Evolutionary conservation across 495 filamentous ascomycete genomes (phyloP).

Genomic region (Podospora comata): DNA sequence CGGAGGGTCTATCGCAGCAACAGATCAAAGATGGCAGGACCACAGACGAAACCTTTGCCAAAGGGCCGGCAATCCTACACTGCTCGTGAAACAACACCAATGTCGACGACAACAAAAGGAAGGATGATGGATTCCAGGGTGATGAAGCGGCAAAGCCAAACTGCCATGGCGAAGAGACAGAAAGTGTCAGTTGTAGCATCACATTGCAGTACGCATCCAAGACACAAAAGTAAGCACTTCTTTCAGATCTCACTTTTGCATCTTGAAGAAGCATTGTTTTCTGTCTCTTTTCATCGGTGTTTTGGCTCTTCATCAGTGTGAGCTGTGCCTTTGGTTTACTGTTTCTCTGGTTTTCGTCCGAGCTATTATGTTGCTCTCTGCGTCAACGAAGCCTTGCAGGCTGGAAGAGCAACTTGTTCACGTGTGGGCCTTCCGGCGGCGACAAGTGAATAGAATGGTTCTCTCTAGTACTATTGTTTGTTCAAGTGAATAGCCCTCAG

Average conservation of each 20-base stretch:
- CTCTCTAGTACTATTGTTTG: neutral
- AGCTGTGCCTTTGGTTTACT: neutral
- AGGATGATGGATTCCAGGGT: neutral
- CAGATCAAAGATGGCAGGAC: neutral
- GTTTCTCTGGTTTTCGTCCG: neutral
- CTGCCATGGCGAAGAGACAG: neutral
- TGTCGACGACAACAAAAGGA: neutral
- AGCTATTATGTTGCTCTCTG: neutral
- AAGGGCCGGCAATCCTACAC: neutral
- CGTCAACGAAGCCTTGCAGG: neutral
- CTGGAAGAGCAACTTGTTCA: neutral
- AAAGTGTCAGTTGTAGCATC: neutral
- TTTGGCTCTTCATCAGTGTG: neutral
- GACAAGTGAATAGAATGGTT: neutral
- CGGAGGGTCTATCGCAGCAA: neutral
- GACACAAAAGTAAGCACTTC: neutral
- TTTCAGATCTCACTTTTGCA: neutral
- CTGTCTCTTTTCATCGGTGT: neutral
- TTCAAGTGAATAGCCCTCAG: neutral
- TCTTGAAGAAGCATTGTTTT: neutral
- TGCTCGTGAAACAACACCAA: neutral
- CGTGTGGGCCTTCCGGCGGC: neutral
- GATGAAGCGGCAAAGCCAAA: neutral
- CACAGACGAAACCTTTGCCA: neutral
- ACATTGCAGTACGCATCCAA: neutral